phyloP scores from a whole-genome alignment of 148 eudicot genomes.

The Drosera capensis region DNA sequence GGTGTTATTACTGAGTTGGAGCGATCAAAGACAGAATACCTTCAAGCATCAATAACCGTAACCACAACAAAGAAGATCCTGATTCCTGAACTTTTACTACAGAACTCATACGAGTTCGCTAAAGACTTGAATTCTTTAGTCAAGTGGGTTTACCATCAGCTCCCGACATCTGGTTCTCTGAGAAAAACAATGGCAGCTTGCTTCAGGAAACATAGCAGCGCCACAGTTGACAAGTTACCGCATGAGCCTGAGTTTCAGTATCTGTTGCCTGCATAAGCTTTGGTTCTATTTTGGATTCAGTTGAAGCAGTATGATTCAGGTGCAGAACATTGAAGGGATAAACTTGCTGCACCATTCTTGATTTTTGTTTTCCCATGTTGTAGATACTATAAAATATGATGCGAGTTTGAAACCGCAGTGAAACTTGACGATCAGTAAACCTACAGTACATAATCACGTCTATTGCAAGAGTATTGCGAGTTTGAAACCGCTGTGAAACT shows the following conservation, averaged over 20 bases:
- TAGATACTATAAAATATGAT: too few species aligned
- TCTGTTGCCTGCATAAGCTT: slow-evolving; percentile 20
- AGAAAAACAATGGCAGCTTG: slow-evolving; percentile 84
- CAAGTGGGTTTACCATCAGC: slow-evolving; percentile 75
- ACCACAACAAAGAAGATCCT: slow-evolving; percentile 48
- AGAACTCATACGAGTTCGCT: slow-evolving; percentile 59
- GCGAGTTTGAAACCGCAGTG: too few species aligned
- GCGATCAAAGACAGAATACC: slow-evolving; percentile 65
- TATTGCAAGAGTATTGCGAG: too few species aligned
- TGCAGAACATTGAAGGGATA: not conserved
- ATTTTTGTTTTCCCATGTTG: too few species aligned
- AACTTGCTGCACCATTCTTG: not conserved
- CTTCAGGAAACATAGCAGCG: slow-evolving; percentile 20
- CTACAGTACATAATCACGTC: too few species aligned
- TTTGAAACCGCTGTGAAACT: too few species aligned
- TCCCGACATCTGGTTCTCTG: slow-evolving; percentile 74
- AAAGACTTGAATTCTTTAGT: slow-evolving; percentile 36
- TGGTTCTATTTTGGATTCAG: not conserved
- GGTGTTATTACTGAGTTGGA: slow-evolving; percentile 56
- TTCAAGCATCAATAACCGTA: slow-evolving; percentile 69
- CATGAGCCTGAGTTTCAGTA: slow-evolving; percentile 80
- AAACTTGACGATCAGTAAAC: too few species aligned
- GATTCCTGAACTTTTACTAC: slow-evolving; percentile 53
- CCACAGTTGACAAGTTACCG: slow-evolving; percentile 47
- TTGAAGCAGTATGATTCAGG: not conserved